Evolutionary conservation across 192 early-diverging fungal species (phyloP).

Genomic region (Coemansia sp.): DNA sequence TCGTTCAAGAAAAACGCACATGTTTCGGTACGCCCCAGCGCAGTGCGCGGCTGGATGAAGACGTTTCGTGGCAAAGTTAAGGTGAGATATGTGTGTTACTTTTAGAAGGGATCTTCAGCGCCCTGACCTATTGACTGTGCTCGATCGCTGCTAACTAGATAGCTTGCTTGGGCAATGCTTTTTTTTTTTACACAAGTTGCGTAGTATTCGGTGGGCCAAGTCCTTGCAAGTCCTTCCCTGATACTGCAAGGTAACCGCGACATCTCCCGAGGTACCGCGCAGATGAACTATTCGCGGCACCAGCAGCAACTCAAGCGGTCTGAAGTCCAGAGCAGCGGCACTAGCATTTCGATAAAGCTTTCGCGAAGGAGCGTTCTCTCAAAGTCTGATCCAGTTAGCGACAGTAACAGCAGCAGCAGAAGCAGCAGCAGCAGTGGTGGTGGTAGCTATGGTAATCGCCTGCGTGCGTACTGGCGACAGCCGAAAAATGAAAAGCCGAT

Average conservation of each 20-base stretch:
- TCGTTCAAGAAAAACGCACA: slow-evolving; percentile 44
- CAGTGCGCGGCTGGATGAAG: slow-evolving; percentile 44
- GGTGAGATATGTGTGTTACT: slow-evolving; percentile 26
- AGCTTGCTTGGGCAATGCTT: neutral
- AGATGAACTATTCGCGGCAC: slow-evolving; percentile 43
- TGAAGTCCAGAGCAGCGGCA: neutral
- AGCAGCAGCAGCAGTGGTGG: neutral
- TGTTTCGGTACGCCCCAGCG: slow-evolving; percentile 42
- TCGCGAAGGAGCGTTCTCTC: slow-evolving; percentile 9
- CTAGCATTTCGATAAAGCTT: neutral
- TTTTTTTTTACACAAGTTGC: neutral
- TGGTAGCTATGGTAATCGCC: neutral
- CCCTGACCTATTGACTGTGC: neutral
- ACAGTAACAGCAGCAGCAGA: slow-evolving; percentile 7
- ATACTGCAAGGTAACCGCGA: slow-evolving; percentile 51
- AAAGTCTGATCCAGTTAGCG: neutral
- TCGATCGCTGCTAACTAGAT: neutral
- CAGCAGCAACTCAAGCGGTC: slow-evolving; percentile 6
- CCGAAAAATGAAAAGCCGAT: neutral
- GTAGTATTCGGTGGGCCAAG: slow-evolving; percentile 56
- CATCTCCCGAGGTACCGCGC: slow-evolving; percentile 46
- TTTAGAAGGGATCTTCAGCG: neutral
- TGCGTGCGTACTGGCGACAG: slow-evolving; percentile 1
- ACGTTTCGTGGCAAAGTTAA: slow-evolving; percentile 44
- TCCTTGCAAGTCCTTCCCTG: slow-evolving; percentile 46